Percentiles rank a stretch among this genome's conserved stretches.
Evolutionary conservation across 495 filamentous ascomycete species (phyloP).

Genomic region (Lophium mytilinum): DNA sequence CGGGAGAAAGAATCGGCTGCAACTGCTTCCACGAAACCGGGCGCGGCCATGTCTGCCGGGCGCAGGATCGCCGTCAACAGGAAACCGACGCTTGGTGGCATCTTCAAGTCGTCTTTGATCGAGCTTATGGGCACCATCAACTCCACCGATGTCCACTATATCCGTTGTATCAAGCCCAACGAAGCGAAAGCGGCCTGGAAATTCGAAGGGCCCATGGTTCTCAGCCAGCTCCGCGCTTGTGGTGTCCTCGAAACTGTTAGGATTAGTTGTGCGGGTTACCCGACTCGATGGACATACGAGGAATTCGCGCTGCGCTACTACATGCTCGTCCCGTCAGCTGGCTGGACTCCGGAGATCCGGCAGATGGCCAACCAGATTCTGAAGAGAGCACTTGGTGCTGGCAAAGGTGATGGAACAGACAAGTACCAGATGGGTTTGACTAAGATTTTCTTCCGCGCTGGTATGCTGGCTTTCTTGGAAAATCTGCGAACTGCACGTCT

Average conservation of each 20-base stretch:
- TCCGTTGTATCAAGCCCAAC: slow-evolving; percentile 98
- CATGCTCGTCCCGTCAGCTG: slow-evolving; percentile 85
- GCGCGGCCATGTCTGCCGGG: slow-evolving; percentile 49
- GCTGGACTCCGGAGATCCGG: slow-evolving; percentile 90
- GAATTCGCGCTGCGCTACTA: slow-evolving; percentile 98
- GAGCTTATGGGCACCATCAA: slow-evolving; percentile 98
- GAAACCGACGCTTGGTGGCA: slow-evolving; percentile 94
- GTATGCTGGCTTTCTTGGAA: slow-evolving; percentile 97
- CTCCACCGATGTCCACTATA: slow-evolving; percentile 97
- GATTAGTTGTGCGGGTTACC: slow-evolving; percentile 96
- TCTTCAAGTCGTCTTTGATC: slow-evolving; percentile 97
- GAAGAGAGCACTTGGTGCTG: slow-evolving; percentile 72
- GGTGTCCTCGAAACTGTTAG: slow-evolving; percentile 98
- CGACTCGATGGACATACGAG: slow-evolving; percentile 97
- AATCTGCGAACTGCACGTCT: slow-evolving; percentile 82
- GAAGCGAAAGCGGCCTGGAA: slow-evolving; percentile 96
- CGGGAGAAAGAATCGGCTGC: slow-evolving; percentile 80
- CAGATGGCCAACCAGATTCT: slow-evolving; percentile 90
- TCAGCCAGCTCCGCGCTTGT: slow-evolving; percentile 93
- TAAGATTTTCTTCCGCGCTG: slow-evolving; percentile 98
- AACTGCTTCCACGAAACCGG: slow-evolving; percentile 60
- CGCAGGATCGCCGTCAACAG: slow-evolving; percentile 84
- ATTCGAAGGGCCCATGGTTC: slow-evolving; percentile 98
- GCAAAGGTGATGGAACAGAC: slow-evolving; percentile 70
- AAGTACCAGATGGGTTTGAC: slow-evolving; percentile 95